A percentile compares a stretch with the other conserved stretches of the same genome.
Conservation (phyloP, 768 basidiomycete species). For the Xerocomellus chrysenteron region DNA sequence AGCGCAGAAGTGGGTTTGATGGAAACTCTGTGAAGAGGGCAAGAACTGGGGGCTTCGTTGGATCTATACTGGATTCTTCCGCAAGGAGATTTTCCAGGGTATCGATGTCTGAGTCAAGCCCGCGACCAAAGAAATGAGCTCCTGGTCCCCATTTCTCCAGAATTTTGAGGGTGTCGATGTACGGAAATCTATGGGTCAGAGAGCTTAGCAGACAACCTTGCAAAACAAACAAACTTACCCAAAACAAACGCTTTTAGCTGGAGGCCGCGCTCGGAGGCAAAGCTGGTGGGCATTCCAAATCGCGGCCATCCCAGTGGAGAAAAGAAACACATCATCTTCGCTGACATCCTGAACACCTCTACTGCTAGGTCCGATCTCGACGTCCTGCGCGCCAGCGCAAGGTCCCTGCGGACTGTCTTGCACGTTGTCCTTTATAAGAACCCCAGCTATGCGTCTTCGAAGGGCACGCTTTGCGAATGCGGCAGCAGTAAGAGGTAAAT, state of each 20-base stretch:
- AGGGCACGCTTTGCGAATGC: constrained; percentile 83
- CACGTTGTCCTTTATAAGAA: constrained; percentile 60
- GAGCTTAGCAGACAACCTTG: neutral
- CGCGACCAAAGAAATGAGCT: constrained; percentile 83
- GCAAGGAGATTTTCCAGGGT: constrained; percentile 64
- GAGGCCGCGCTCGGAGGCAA: constrained; percentile 46
- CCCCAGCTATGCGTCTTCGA: constrained; percentile 86
- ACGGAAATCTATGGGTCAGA: constrained; percentile 69
- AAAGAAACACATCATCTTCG: constrained; percentile 89
- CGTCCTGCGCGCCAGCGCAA: constrained; percentile 45
- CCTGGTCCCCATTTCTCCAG: constrained; percentile 97
- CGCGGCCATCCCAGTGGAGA: constrained; percentile 87
- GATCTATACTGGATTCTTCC: constrained; percentile 38
- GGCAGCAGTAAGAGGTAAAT: constrained; percentile 71
- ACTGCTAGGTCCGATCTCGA: constrained; percentile 58
- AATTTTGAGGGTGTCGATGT: constrained; percentile 92
- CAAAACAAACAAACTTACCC: constrained; percentile 55
- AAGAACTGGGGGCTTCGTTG: constrained; percentile 57
- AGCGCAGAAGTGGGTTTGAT: constrained; percentile 91
- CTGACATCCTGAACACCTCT: constrained; percentile 67
- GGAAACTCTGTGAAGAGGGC: constrained; percentile 93
- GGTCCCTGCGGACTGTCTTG: constrained; percentile 35
- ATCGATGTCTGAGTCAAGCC: constrained; percentile 73
- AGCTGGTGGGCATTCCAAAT: constrained; percentile 91
- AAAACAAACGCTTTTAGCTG: constrained; percentile 87